Evolutionary conservation across 2,329 filamentous ascomycete genomes (phyloP).

Genomic region (Pestalotiopsis fici): DNA sequence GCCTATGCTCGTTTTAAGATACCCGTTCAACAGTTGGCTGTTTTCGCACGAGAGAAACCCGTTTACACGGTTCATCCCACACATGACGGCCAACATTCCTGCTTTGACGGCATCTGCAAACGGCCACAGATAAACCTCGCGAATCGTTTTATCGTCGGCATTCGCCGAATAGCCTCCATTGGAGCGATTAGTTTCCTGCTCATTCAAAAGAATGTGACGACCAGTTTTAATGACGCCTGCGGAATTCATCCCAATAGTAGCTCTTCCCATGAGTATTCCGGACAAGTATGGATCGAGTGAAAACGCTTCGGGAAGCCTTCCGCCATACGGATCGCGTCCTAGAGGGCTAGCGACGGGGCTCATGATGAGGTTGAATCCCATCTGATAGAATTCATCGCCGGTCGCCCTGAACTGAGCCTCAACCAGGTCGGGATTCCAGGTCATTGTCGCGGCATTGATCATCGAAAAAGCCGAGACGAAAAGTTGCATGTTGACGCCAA

Average conservation of each 20-base stretch:
- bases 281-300: conserved; percentile 1
- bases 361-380: conserved; percentile 14
- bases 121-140: not conserved
- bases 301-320: not conserved
- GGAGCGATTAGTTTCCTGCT: not conserved
- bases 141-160: not conserved
- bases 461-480: conserved; percentile 17
- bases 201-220: not conserved
- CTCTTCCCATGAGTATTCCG: not conserved
- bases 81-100: not conserved
- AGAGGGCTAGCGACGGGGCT: conserved; percentile 13
- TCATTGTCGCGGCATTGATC: conserved; percentile 16
- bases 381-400: conserved; percentile 15
- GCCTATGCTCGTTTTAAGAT: not conserved
- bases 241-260: not conserved
- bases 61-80: not conserved
- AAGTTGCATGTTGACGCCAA: conserved; percentile 12
- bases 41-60: not conserved
- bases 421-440: conserved; percentile 17
- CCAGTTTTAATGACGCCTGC: not conserved
- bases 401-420: conserved; percentile 15
- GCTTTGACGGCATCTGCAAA: not conserved
- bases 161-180: not conserved
- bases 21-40: not conserved
- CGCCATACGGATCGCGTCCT: conserved; percentile 3